phyloP scores from a whole-genome alignment of 1,284 basidiomycete species.

The Volvariella surrecta region DNA sequence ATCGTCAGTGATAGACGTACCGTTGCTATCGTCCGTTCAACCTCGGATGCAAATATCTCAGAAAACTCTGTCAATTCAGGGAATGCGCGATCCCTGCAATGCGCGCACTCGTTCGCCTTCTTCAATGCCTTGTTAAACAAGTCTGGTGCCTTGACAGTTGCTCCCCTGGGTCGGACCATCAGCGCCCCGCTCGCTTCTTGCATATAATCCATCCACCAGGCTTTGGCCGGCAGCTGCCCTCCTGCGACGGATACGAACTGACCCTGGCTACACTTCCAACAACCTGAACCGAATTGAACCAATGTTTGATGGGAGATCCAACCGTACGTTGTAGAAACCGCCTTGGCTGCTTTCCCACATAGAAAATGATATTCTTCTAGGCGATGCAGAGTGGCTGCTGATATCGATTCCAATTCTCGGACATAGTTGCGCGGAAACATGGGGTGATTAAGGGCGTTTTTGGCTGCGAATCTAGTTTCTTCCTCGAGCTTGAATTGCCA shows the following conservation, averaged over 20 bases:
- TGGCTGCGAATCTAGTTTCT: conserved; percentile 34
- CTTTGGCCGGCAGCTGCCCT: not conserved
- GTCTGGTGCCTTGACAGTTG: not conserved
- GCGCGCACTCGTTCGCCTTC: not conserved
- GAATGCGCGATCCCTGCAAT: not conserved
- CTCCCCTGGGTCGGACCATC: not conserved
- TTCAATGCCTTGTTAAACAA: not conserved
- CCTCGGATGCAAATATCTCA: not conserved
- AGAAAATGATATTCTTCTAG: conserved; percentile 34
- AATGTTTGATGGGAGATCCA: not conserved
- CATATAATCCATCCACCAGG: conserved; percentile 1
- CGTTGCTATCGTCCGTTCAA: not conserved
- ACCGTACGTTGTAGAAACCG: not conserved
- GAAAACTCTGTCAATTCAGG: not conserved
- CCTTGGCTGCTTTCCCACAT: conserved; percentile 30
- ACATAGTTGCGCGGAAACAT: conserved; percentile 25
- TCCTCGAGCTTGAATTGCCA: conserved; percentile 1
- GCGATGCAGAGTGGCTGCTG: conserved; percentile 35
- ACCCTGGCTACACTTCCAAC: conserved; percentile 1
- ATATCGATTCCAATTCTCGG: conserved; percentile 34
- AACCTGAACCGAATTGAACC: not conserved
- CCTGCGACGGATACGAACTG: not conserved
- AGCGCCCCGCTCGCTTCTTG: not conserved
- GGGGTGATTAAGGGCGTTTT: conserved; percentile 32
- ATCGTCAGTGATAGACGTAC: not conserved